Base-by-base conservation (phyloP, 23 red algal species). In the Agarophyton chilense region DNA sequence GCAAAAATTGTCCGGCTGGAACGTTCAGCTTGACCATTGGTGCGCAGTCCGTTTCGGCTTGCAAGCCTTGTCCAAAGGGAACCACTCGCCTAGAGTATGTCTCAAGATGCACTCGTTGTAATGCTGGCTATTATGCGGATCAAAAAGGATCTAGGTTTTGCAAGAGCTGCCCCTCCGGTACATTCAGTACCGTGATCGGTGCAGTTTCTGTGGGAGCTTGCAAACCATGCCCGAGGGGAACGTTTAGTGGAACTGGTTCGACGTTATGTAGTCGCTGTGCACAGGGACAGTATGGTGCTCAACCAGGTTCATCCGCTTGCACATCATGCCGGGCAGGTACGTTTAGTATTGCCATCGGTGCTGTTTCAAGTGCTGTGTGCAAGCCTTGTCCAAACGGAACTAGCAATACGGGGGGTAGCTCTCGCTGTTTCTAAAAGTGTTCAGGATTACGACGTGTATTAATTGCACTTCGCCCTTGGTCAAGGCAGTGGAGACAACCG, bases 1-100 rank as follows among this genome's bases (percentile, higher is more conserved):
- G 85, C 73, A 77, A 73, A 17, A 12, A 31, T 32, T 89, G 85
- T 29, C 85, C 85, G 19, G 85, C 85, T 42, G 85, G 85, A 78
- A 89, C 85, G 29, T 77, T 74, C 45, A 60, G 85, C 60, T 39
- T 61, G 17, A 33, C 67, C 26, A 56, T 65, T n/a, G 55, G 53
- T 16, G 49, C 34, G 24, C 44, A 80, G 22, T 55, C 50, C 4
- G 77, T 55, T 58, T 28, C 46, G 6, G 9, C 77, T 24, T 89
- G 85, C 73, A 55, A 63, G 50, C 49, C 51, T 28, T 89, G 85
- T 71, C 71, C 85, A 18, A 77, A 77, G 45, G 85, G 85, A 47
- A 79, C 85, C 22, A 50, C 63, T 34, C 43, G 82, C 28, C 4
- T 8, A 5, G 63, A 75, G 34, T 68, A 29, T 45, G 63, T 44